Percentiles rank a stretch among this genome's conserved stretches.
These are phyloP conservation scores for Candida vaughaniae DNA, from an alignment of 805 yeast species.

Conservation along the genomic window DNA sequence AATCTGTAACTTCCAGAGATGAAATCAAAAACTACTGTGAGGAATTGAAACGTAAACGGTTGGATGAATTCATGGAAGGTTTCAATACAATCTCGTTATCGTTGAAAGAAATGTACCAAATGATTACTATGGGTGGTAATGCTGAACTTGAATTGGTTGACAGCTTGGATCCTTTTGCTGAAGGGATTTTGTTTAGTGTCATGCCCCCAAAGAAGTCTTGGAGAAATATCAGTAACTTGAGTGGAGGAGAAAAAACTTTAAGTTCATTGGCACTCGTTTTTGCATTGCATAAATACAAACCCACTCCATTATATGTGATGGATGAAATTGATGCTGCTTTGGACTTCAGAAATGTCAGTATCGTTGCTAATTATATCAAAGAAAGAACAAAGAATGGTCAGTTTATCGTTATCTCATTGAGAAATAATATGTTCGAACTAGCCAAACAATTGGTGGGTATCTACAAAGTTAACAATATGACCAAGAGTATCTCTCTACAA, in stretches of 20 bases:
- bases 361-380: slow-evolving; percentile 95
- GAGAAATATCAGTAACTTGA: slow-evolving; percentile 90
- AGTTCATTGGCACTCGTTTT: slow-evolving; percentile 93
- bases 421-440: slow-evolving; percentile 97
- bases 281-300: slow-evolving; percentile 93
- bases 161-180: slow-evolving; percentile 95
- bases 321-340: slow-evolving; percentile 99
- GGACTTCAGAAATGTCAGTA: slow-evolving; percentile 94
- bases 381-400: slow-evolving; percentile 96
- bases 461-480: slow-evolving; percentile 89
- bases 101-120: slow-evolving; percentile 93
- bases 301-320: slow-evolving; percentile 97
- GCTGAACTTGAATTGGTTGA: slow-evolving; percentile 96
- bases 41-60: slow-evolving; percentile 66
- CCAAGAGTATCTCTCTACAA: slow-evolving; percentile 75
- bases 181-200: slow-evolving; percentile 93
- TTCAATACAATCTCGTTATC: slow-evolving; percentile 83
- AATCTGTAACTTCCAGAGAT: slow-evolving; percentile 68
- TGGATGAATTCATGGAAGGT: slow-evolving; percentile 92
- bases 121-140: slow-evolving; percentile 99
- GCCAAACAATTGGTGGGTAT: slow-evolving; percentile 94
- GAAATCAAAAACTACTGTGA: slow-evolving; percentile 59
- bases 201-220: slow-evolving; percentile 99
- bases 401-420: slow-evolving; percentile 88
- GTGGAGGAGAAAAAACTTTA: slow-evolving; percentile 97